A percentile compares a stretch with the other conserved stretches of the same genome.
Evolutionary conservation across 371 early-diverging fungal species (phyloP).

Genomic region (Haplosporangium sp.): DNA sequence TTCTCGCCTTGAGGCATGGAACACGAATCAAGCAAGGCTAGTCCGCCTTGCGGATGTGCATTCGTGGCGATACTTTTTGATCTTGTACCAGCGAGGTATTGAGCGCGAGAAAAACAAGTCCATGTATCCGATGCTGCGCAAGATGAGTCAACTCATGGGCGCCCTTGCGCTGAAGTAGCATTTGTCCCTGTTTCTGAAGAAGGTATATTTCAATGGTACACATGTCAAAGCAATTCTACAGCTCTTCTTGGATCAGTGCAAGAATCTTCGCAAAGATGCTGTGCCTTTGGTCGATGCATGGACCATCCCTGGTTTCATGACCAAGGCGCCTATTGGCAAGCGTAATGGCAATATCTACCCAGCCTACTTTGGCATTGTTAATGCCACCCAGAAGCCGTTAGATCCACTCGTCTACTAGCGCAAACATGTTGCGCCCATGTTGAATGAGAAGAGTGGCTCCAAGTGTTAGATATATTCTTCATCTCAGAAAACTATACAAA

Average conservation of each 20-base stretch:
- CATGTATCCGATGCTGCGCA: slow-evolving; percentile 46
- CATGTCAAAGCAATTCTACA: slow-evolving; percentile 62
- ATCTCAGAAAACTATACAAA: too few species aligned
- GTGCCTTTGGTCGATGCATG: slow-evolving; percentile 73
- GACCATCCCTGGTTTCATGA: slow-evolving; percentile 70
- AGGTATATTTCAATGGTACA: slow-evolving; percentile 60
- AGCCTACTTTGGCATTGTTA: slow-evolving; percentile 36
- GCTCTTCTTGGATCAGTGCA: slow-evolving; percentile 62
- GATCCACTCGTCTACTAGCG: slow-evolving; percentile 50
- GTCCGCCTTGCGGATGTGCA: slow-evolving; percentile 58
- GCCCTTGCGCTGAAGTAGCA: slow-evolving; percentile 56
- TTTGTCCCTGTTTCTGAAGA: slow-evolving; percentile 62
- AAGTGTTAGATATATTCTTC: slow-evolving; percentile 5
- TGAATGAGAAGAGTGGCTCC: slow-evolving; percentile 37
- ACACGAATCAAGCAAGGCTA: slow-evolving; percentile 54
- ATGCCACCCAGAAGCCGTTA: slow-evolving; percentile 45
- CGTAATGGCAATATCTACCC: slow-evolving; percentile 73
- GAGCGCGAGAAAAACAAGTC: slow-evolving; percentile 32
- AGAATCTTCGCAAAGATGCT: slow-evolving; percentile 65
- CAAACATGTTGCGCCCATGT: slow-evolving; percentile 33
- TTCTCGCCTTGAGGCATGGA: too few species aligned
- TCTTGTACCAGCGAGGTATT: slow-evolving; percentile 37
- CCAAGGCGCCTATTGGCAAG: slow-evolving; percentile 75
- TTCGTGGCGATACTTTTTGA: slow-evolving; percentile 50
- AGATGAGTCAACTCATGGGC: slow-evolving; percentile 49